Conservation (phyloP, 164 flowering plant genomes). For the Buxus sempervirens region DNA sequence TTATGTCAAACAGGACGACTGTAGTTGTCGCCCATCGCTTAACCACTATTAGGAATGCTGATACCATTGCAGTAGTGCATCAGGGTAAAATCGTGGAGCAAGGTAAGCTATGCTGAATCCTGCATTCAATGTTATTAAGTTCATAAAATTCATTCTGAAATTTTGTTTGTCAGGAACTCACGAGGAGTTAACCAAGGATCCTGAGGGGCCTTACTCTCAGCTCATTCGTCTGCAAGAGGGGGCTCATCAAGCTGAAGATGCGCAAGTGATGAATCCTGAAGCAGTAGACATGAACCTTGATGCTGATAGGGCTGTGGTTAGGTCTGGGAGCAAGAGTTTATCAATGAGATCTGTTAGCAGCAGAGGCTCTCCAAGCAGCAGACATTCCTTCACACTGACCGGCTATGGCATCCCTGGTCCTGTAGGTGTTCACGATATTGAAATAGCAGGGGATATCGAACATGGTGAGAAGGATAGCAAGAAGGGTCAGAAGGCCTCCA, state of each 20-base stretch:
- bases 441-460: not conserved
- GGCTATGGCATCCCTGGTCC: slow-evolving; percentile 3
- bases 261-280: not conserved
- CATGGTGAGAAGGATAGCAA: not conserved
- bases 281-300: not conserved
- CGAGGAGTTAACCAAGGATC: slow-evolving; percentile 10
- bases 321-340: slow-evolving; percentile 7
- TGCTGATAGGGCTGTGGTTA: not conserved
- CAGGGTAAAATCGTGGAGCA: slow-evolving; percentile 14
- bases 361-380: slow-evolving; percentile 4
- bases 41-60: slow-evolving; percentile 15
- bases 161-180: slow-evolving; percentile 7
- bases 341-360: slow-evolving; percentile 1
- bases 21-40: slow-evolving; percentile 17
- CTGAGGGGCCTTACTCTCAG: slow-evolving; percentile 19
- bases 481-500: not conserved
- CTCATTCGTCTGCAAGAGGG: slow-evolving; percentile 14
- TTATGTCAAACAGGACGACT: slow-evolving; percentile 12
- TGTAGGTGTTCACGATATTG: slow-evolving; percentile 2
- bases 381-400: slow-evolving; percentile 1
- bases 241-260: not conserved
- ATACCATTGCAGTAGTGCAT: slow-evolving; percentile 17
- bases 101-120: not conserved
- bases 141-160: not conserved
- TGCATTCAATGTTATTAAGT: not conserved